These are phyloP conservation scores for Tricholoma terreum DNA, from an alignment of 768 basidiomycete genomes.

Conservation along the genomic window DNA sequence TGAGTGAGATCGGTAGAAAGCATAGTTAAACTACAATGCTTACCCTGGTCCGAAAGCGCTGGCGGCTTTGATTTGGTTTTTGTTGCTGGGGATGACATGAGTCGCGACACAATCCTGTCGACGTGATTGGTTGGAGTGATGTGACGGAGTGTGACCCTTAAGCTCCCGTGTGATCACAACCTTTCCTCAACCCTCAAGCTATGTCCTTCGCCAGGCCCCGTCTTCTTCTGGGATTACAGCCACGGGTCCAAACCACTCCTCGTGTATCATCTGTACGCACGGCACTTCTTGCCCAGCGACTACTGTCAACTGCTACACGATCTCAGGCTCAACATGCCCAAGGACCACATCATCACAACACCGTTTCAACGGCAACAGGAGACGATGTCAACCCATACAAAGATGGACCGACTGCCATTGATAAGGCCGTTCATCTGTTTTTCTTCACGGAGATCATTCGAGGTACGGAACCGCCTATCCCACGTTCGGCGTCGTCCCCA, in stretches of 20 bases:
- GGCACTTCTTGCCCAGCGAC: constrained; percentile 45
- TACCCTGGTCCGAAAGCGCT: constrained; percentile 71
- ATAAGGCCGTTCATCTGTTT: constrained; percentile 95
- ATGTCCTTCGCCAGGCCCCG: constrained; percentile 60
- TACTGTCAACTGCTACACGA: constrained; percentile 44
- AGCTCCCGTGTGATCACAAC: constrained; percentile 31
- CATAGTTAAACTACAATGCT: constrained; percentile 17
- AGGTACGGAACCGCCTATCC: constrained; percentile 51
- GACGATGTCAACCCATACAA: constrained; percentile 67
- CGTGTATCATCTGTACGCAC: constrained; percentile 30
- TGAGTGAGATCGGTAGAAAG: constrained; percentile 22
- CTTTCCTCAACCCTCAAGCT: constrained; percentile 32
- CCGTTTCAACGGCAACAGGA: constrained; percentile 41
- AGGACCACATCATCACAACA: constrained; percentile 24
- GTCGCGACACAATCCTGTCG: constrained; percentile 27
- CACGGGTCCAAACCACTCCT: constrained; percentile 37
- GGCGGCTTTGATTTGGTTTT: constrained; percentile 61
- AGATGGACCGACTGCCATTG: constrained; percentile 83
- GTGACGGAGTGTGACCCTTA: constrained; percentile 33
- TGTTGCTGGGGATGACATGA: constrained; percentile 42
- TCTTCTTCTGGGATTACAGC: constrained; percentile 50
- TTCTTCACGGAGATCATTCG: constrained; percentile 98
- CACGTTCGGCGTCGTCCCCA: neutral
- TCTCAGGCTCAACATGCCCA: constrained; percentile 36
- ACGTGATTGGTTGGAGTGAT: constrained; percentile 45